Evolutionary conservation across 495 filamentous ascomycete species (phyloP).

Genomic region (Rhizodiscina lignyota): DNA sequence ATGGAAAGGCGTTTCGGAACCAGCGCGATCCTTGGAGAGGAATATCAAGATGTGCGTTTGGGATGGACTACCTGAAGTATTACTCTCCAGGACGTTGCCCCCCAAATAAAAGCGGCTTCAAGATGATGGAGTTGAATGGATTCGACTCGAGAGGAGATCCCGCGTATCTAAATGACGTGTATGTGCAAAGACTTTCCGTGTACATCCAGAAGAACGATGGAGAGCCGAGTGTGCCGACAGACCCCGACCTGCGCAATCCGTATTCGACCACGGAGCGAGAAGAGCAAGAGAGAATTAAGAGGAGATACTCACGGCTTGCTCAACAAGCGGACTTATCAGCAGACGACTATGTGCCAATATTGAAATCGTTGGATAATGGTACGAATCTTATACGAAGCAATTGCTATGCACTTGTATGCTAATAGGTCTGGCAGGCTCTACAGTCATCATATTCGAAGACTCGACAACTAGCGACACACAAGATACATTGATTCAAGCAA

Average conservation of each 20-base stretch:
- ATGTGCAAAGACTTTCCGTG: slow-evolving; percentile 24
- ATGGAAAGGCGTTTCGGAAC: slow-evolving; percentile 31
- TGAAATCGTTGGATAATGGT: slow-evolving; percentile 30
- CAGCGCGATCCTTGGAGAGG: slow-evolving; percentile 36
- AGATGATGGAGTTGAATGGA: slow-evolving; percentile 32
- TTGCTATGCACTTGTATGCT: too few species aligned
- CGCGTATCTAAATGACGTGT: slow-evolving; percentile 26
- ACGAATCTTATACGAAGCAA: too few species aligned
- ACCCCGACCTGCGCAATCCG: slow-evolving; percentile 16
- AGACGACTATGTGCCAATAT: slow-evolving; percentile 5
- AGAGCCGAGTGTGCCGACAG: slow-evolving; percentile 9
- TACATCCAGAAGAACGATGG: slow-evolving; percentile 19
- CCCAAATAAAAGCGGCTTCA: slow-evolving; percentile 9
- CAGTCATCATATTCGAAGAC: slow-evolving; percentile 37
- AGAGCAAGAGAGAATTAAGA: background rate
- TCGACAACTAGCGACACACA: slow-evolving; percentile 25
- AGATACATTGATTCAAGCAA: slow-evolving; percentile 33
- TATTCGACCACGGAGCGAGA: slow-evolving; percentile 4
- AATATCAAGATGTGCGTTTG: slow-evolving; percentile 30
- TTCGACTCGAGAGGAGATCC: slow-evolving; percentile 26
- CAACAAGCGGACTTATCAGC: background rate
- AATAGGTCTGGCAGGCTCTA: slow-evolving; percentile 19
- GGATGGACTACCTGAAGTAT: slow-evolving; percentile 33
- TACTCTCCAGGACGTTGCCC: slow-evolving; percentile 15
- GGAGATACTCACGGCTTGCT: slow-evolving; percentile 1